Conservation (phyloP, 306 rosid genomes). For the Bauhinia variegata region DNA sequence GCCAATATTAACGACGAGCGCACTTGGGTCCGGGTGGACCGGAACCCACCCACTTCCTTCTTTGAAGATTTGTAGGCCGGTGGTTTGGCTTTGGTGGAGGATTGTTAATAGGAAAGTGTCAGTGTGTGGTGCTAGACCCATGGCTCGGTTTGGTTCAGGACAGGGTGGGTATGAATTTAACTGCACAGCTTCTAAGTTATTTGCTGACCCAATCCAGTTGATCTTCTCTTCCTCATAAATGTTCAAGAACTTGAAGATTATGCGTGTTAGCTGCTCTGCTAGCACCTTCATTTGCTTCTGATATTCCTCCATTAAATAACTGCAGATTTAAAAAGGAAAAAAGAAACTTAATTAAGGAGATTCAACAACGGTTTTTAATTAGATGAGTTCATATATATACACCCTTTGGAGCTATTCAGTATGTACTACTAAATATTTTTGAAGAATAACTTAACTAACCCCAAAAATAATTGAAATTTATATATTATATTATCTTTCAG, state of each 20-base stretch:
- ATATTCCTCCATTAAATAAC: conserved; percentile 57
- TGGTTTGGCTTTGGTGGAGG: conserved; percentile 56
- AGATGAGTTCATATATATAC: no score
- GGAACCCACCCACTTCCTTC: conserved; percentile 61
- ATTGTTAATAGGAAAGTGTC: conserved; percentile 76
- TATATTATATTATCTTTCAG: no score
- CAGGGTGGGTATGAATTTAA: conserved; percentile 70
- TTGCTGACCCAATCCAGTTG: conserved; percentile 44
- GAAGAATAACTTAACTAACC: no score
- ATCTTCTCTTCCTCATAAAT: conserved; percentile 31
- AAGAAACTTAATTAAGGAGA: no score
- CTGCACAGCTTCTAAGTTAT: conserved; percentile 46
- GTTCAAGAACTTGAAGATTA: conserved; percentile 44
- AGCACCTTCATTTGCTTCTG: conserved; percentile 59
- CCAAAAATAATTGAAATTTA: no score
- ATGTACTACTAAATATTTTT: no score
- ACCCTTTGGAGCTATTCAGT: no score
- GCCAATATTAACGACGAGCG: conserved; percentile 61
- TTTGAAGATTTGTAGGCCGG: conserved; percentile 64
- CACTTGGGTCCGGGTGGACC: conserved; percentile 46
- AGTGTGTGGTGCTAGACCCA: conserved; percentile 81
- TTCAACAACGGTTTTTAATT: no score
- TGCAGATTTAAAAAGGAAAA: conserved; percentile 27
- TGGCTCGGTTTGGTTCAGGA: conserved; percentile 65
- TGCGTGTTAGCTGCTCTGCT: conserved; percentile 47